phyloP scores from a whole-genome alignment of 116 monocot genomes.

The Trichopus zeylanicus region DNA sequence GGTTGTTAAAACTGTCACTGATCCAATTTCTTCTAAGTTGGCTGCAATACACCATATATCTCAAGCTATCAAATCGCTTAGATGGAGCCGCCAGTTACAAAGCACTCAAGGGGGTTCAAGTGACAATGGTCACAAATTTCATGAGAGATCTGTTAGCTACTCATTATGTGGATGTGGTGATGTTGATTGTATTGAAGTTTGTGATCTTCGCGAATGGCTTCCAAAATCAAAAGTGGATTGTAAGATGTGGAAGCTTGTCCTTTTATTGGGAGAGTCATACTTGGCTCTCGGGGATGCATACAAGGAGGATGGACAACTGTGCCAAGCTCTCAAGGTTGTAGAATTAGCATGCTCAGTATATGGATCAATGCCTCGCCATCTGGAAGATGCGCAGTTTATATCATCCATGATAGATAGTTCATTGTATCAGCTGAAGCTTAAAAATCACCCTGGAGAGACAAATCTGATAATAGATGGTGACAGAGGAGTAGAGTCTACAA shows the following conservation, averaged over 20 bases:
- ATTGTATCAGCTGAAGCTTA: conserved; percentile 21
- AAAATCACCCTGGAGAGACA: conserved; percentile 4
- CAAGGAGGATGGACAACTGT: conserved; percentile 68
- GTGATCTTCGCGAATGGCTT: conserved; percentile 97
- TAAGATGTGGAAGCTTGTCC: conserved; percentile 96
- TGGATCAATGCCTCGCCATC: conserved; percentile 94
- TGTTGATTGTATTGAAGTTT: conserved; percentile 88
- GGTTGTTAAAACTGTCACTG: conserved; percentile 46
- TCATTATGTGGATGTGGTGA: conserved; percentile 86
- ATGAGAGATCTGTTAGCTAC: conserved; percentile 30
- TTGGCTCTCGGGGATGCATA: conserved; percentile 91
- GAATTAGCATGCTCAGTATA: conserved; percentile 87
- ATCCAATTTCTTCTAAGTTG: conserved; percentile 90
- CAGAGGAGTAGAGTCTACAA: conserved; percentile 12
- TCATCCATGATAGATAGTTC: conserved; percentile 61
- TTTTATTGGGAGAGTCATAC: conserved; percentile 95
- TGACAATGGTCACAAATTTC: conserved; percentile 29
- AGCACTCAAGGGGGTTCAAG: conserved; percentile 29
- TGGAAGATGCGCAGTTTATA: conserved; percentile 74
- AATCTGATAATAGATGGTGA: conserved; percentile 17
- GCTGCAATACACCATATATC: conserved; percentile 96
- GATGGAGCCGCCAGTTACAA: conserved; percentile 90
- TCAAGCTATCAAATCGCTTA: conserved; percentile 97
- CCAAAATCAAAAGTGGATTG: conserved; percentile 83
- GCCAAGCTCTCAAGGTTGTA: conserved; percentile 72